Base-by-base conservation (phyloP, 805 yeast species). In the Candida arabinofermentans region DNA sequence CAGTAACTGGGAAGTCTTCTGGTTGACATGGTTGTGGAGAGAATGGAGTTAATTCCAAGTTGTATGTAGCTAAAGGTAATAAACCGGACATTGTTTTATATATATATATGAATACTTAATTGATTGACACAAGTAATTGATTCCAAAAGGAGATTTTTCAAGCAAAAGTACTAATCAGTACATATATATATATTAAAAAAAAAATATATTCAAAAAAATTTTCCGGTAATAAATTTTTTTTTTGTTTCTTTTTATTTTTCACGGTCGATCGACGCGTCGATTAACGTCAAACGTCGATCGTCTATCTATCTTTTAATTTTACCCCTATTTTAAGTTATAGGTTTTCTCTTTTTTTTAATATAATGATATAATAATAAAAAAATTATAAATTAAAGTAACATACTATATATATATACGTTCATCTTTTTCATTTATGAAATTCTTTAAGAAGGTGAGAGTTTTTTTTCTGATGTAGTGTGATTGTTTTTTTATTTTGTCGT, bases 1-100 rank as follows among this genome's bases (percentile, higher is more conserved):
- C 80, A 48, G 97, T 83, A 53, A 86, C 85, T 39, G 97, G 96
- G 64, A 81, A 81, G 46, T 85, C 95, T 46, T 80, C 83, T 50
- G 83, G 86, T 60, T 86, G 79, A 46, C 96, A 96, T 39, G 89
- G 89, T 33, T 81, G 81, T 53, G 96, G 96, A 54, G 78, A 72
- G 62, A 84, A 93, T 55, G 99, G 99, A 65, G 76, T 73, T 50
- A 91, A 75, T 55, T 86, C 88, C 66, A 88, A 74, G 71, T 83
- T 83, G 72, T 81, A 90, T 16, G 96, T 81, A 51, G 96, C 83
- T 64, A 90, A 71, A 49, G 98, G 97, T 51, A 86, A 66, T 65
- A 88, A 67, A 42, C 75, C 72, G 53, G 93, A 69, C 95, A 85
- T 85, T 46, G 8, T 29, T 19, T 23, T 4, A 13, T 9, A 13